A percentile compares a stretch with the other conserved stretches of the same genome.
Evolutionary conservation across 805 yeast species (phyloP).

Genomic region (Candida montana): DNA sequence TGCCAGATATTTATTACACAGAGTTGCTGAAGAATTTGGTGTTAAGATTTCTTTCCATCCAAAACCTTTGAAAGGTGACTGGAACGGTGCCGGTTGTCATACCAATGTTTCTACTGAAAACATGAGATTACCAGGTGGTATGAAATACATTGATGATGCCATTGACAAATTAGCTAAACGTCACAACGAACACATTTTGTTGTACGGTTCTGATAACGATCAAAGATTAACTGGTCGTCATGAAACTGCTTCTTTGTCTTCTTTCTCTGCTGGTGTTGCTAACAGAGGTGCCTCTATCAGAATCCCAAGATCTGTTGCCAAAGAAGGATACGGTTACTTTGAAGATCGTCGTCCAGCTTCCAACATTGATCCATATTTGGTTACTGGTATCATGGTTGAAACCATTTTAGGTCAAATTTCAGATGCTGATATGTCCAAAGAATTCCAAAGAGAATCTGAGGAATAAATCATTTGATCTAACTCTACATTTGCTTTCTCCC

Average conservation of each 20-base stretch:
- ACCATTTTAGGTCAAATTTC: constrained; percentile 93
- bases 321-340: constrained; percentile 96
- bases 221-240: constrained; percentile 96
- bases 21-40: constrained; percentile 98
- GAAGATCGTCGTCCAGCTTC: constrained; percentile 99
- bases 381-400: constrained; percentile 97
- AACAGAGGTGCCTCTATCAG: constrained; percentile 99
- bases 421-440: constrained; percentile 92
- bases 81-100: constrained; percentile 99
- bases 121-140: constrained; percentile 96
- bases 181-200: constrained; percentile 92
- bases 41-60: constrained; percentile 99
- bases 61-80: constrained; percentile 97
- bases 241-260: constrained; percentile 92
- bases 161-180: constrained; percentile 90
- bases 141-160: constrained; percentile 89
- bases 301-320: constrained; percentile 98
- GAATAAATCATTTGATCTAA: constrained; percentile 3
- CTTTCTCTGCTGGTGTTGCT: constrained; percentile 95
- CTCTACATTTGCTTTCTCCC: background rate
- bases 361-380: constrained; percentile 97
- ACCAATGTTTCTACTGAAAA: constrained; percentile 91
- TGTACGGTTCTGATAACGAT: constrained; percentile 94
- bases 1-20: constrained; percentile 85
- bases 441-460: constrained; percentile 68